These are phyloP conservation scores for Aspergillus egyptiacus DNA, from an alignment of 495 filamentous ascomycete genomes.

Conservation along the genomic window DNA sequence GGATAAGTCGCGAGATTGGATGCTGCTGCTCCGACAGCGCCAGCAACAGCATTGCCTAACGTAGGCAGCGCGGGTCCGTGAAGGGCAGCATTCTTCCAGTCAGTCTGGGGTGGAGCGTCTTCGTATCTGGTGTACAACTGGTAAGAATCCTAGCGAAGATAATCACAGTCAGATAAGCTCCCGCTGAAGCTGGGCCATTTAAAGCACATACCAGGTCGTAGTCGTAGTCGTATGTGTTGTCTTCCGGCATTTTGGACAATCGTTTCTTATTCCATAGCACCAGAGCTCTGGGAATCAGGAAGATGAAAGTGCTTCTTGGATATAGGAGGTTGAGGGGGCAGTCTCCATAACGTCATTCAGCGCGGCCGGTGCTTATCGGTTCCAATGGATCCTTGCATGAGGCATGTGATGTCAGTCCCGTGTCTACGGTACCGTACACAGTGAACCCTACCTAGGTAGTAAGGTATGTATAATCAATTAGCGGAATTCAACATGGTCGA, in stretches of 20 bases:
- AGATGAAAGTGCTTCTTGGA: no score
- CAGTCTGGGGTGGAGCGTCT: conserved; percentile 25
- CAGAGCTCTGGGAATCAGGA: no score
- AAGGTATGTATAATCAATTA: no score
- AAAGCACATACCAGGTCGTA: conserved; percentile 1
- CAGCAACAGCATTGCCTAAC: conserved; percentile 80
- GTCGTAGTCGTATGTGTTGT: not conserved
- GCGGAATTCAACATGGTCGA: no score
- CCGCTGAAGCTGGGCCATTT: not conserved
- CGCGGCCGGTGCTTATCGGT: no score
- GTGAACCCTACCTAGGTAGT: no score
- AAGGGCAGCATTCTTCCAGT: conserved; percentile 35
- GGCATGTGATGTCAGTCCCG: no score
- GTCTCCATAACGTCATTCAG: no score
- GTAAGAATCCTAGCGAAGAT: conserved; percentile 41
- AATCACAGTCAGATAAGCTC: not conserved
- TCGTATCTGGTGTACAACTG: conserved; percentile 47
- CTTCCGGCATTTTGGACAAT: not conserved
- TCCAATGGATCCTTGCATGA: no score
- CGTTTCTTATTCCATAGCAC: no score
- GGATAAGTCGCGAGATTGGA: conserved; percentile 79
- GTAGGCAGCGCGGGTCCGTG: conserved; percentile 62
- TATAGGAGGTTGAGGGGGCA: no score
- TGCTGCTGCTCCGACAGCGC: conserved; percentile 70
- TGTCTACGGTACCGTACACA: no score